A percentile compares a stretch with the other conserved stretches of the same genome.
These are phyloP conservation scores for Serendipita sp. DNA, from an alignment of 768 basidiomycete genomes.

Conservation along the genomic window DNA sequence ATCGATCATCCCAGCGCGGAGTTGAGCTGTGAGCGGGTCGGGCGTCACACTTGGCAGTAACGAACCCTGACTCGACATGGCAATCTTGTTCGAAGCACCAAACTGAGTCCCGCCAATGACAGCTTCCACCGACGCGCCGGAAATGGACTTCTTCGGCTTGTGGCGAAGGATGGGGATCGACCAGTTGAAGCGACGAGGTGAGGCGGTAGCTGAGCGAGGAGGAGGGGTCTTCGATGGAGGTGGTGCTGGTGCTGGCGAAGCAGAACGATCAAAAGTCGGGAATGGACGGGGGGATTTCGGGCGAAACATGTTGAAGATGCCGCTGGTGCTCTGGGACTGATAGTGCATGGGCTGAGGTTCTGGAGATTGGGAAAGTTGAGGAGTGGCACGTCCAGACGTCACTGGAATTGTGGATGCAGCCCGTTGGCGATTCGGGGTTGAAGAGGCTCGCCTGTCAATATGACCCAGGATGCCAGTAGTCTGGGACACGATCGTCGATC, in stretches of 20 bases:
- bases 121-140: not conserved
- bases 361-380: not conserved
- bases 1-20: not conserved
- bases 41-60: not conserved
- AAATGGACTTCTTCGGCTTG: slow-evolving; percentile 5
- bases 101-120: not conserved
- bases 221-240: slow-evolving; percentile 4
- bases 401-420: not conserved
- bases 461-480: not conserved
- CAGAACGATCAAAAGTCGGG: not conserved
- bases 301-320: slow-evolving; percentile 5
- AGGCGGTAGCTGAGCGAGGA: not conserved
- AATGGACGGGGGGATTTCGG: not conserved
- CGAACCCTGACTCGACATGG: slow-evolving; percentile 3
- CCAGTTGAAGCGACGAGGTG: not conserved
- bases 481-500: slow-evolving; percentile 1
- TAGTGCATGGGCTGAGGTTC: not conserved
- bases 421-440: not conserved
- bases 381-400: not conserved
- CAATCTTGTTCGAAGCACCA: not conserved
- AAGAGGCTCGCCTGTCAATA: not conserved
- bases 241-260: not conserved
- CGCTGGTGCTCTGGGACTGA: not conserved
- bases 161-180: slow-evolving; percentile 1
- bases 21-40: not conserved